A percentile compares a stretch with the other conserved stretches of the same genome.
These are phyloP conservation scores for Apophysomyces variabilis DNA, from an alignment of 371 early-diverging fungal species.

Conservation along the genomic window DNA sequence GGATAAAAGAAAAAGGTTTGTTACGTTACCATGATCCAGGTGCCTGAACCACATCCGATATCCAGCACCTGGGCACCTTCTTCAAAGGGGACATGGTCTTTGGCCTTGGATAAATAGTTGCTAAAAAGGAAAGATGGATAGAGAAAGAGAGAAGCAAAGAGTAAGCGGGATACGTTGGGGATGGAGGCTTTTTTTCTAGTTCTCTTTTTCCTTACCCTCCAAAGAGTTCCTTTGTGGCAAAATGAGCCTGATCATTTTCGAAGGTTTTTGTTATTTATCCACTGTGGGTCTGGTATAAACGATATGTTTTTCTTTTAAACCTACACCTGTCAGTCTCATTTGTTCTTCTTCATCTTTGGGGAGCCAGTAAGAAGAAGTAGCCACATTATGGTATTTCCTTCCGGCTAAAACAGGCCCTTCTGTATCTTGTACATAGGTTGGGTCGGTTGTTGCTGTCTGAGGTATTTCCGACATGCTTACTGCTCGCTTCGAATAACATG, in stretches of 20 bases:
- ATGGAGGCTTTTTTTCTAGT: neutral
- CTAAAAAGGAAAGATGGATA: neutral
- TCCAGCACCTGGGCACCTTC: conserved; percentile 13
- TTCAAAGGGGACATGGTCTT: neutral
- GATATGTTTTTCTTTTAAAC: neutral
- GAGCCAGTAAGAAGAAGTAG: neutral
- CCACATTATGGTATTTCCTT: neutral
- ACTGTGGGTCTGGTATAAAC: too few relatives aligned
- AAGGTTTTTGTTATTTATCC: neutral
- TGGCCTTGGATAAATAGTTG: conserved; percentile 11
- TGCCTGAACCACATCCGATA: conserved; percentile 35
- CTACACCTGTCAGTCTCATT: neutral
- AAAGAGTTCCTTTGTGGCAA: conserved; percentile 3
- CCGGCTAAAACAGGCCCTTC: conserved; percentile 2
- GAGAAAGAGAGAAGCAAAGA: neutral
- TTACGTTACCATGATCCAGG: conserved; percentile 29
- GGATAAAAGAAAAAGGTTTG: neutral
- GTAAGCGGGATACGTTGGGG: neutral
- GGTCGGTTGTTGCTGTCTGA: neutral
- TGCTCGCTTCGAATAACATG: neutral
- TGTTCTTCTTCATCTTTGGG: conserved; percentile 5
- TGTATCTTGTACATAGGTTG: conserved; percentile 1
- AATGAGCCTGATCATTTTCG: neutral
- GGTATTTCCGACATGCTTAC: neutral
- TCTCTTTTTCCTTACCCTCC: neutral